phyloP scores from a whole-genome alignment of 352 stramenopile genomes.

The Aphanomyces astaci region DNA sequence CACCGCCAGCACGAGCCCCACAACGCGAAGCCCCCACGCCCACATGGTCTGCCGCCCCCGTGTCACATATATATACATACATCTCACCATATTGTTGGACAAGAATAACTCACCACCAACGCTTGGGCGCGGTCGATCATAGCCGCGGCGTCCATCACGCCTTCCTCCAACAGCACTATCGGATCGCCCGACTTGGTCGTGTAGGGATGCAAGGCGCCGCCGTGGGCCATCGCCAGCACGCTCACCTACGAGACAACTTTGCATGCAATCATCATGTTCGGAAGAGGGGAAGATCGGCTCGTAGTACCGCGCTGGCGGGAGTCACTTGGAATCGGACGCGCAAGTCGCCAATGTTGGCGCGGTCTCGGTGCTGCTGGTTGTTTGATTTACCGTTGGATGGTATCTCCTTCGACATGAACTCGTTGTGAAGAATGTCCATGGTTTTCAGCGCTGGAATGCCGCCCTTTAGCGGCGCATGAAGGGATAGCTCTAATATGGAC shows the following conservation, averaged over 20 bases:
- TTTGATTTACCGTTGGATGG: not conserved
- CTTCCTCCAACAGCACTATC: constrained; percentile 7
- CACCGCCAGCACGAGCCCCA: not conserved
- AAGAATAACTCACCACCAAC: not conserved
- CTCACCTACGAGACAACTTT: no score
- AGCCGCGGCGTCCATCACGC: not conserved
- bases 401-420: not conserved
- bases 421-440: not conserved
- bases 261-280: no score
- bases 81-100: not conserved
- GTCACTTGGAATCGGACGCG: not conserved
- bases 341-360: not conserved
- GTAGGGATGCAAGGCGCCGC: not conserved
- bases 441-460: not conserved
- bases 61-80: no score
- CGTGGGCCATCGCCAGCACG: not conserved
- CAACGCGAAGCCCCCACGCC: not conserved
- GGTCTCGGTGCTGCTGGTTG: not conserved
- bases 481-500: not conserved
- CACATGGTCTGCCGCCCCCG: not conserved
- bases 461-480: not conserved
- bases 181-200: not conserved
- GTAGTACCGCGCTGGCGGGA: not conserved
- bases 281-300: not conserved
- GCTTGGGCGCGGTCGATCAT: not conserved